Evolutionary conservation across 2,329 filamentous ascomycete species (phyloP).

Genomic region (Ambrosiella beaveri): DNA sequence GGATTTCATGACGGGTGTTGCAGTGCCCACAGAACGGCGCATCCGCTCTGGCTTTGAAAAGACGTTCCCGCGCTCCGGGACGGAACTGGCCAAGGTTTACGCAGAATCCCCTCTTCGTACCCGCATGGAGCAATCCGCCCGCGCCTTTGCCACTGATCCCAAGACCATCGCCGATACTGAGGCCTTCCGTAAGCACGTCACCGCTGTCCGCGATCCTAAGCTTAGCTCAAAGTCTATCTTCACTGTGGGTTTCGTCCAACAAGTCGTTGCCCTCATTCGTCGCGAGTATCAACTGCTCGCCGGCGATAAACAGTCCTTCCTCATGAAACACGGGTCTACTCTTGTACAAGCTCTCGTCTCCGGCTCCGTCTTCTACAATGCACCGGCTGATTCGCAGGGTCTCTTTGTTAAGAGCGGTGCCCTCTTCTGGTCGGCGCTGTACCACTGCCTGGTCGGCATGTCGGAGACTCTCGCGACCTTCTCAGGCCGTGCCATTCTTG

Average conservation of each 20-base stretch:
- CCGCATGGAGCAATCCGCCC: constrained; percentile 36
- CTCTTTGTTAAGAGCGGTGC: constrained; percentile 45
- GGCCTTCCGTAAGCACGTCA: constrained; percentile 35
- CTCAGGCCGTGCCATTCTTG: not conserved
- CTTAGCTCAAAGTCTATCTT: constrained; percentile 37
- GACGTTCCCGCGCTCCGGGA: constrained; percentile 28
- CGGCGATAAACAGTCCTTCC: not conserved
- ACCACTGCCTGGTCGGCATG: constrained; percentile 44
- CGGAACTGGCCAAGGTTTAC: constrained; percentile 31
- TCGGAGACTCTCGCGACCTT: constrained; percentile 42
- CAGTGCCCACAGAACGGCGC: constrained; percentile 49
- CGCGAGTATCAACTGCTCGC: constrained; percentile 3
- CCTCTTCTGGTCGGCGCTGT: constrained; percentile 46
- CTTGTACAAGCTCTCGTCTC: constrained; percentile 28
- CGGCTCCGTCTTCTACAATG: constrained; percentile 51
- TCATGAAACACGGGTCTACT: not conserved
- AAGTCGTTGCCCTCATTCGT: constrained; percentile 36
- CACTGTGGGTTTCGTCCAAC: constrained; percentile 35
- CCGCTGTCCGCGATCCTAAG: constrained; percentile 34
- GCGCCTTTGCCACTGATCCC: constrained; percentile 31
- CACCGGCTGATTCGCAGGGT: constrained; percentile 37
- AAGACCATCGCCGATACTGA: constrained; percentile 31
- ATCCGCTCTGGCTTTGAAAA: constrained; percentile 29
- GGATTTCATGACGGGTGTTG: constrained; percentile 47
- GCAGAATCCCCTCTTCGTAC: constrained; percentile 32